Conservation (phyloP, 2,329 filamentous ascomycete genomes). For the Cladophialophora chaetospira region DNA sequence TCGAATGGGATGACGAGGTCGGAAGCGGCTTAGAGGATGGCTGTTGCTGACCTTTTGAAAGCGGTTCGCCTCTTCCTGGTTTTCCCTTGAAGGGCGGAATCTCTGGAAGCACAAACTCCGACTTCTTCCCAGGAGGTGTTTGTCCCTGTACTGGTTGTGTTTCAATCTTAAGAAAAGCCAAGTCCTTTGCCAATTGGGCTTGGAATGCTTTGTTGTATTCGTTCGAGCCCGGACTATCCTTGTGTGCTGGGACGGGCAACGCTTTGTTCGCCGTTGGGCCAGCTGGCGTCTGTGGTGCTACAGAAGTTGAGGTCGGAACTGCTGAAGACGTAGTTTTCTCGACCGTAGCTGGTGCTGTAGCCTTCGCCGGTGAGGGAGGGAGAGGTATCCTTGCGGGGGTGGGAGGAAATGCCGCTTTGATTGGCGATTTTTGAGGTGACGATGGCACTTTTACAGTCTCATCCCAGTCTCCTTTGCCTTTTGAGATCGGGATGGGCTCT, state of each 20-base stretch:
- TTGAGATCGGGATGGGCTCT: constrained; percentile 49
- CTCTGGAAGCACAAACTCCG: constrained; percentile 37
- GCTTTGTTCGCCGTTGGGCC: constrained; percentile 48
- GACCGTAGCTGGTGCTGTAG: constrained; percentile 55
- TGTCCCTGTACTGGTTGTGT: constrained; percentile 13
- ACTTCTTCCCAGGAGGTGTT: constrained; percentile 34
- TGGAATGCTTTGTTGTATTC: constrained; percentile 48
- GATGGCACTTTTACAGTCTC: constrained; percentile 51
- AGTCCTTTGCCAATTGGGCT: constrained; percentile 44
- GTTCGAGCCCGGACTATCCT: constrained; percentile 41
- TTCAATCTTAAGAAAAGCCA: constrained; percentile 43
- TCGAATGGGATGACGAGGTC: constrained; percentile 33
- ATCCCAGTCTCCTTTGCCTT: constrained; percentile 39
- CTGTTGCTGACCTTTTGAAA: constrained; percentile 31
- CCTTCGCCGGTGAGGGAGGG: constrained; percentile 60
- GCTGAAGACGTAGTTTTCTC: constrained; percentile 1
- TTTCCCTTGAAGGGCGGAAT: constrained; percentile 39
- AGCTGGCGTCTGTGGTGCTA: constrained; percentile 50
- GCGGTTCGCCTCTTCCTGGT: constrained; percentile 31
- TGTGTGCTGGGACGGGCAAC: constrained; percentile 31
- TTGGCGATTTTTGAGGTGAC: constrained; percentile 58
- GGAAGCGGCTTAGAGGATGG: constrained; percentile 35
- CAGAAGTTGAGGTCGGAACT: neutral
- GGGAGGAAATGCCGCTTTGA: constrained; percentile 52
- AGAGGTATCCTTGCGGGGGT: constrained; percentile 65